Evolutionary conservation across 495 filamentous ascomycete species (phyloP), one percentile per base, ranked within the genome.

Genomic region (Aspergillus haitiensis): DNA sequence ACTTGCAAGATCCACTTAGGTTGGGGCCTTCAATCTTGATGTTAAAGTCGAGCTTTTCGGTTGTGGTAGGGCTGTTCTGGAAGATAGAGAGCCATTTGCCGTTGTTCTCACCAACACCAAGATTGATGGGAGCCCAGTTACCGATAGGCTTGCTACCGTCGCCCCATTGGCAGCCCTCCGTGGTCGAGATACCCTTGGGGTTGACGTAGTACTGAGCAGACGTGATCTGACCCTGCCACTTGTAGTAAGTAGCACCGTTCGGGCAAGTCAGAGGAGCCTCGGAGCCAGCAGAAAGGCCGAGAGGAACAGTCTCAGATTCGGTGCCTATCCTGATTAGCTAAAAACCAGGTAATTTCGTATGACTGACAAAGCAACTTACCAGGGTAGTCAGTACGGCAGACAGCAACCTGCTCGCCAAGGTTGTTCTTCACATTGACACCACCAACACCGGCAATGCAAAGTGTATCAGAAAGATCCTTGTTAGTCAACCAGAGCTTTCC

Each of bases 161-260:
- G 66, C 85, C 84, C 94, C 94, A 98, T 35, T 75, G 67, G 81
- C 94, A 98, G 36, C 86, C 94, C 15, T 92, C 74, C 64, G 87
- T 70, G 44, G 84, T 74, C 13, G 78, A 69, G 13, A 87, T 77
- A 63, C 90, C 91, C 59, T 81, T 78, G 62, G 87, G 86, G 84
- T 98, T 98, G 78, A 97, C 82, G 69, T 98, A 98, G 83, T 98
- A 98, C 76, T 98, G 95, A 48, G 93, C 92, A 35, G 89, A 93
- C 52, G 94, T 98, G 16, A 68, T 21, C 74, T 81, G 81, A 64
- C 84, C 85, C 67, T 90, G 58, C 88, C 90, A 95, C 48, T 76
- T 70, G 82, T 90, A 98, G 82, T 91, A 93, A 45, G 71, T 77
- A 39, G 66, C 66, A 27, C 85, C 83, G 55, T 88, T 73, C 33